These are phyloP conservation scores for Multifurca ochricompacta DNA, from an alignment of 768 basidiomycete species.

Conservation along the genomic window DNA sequence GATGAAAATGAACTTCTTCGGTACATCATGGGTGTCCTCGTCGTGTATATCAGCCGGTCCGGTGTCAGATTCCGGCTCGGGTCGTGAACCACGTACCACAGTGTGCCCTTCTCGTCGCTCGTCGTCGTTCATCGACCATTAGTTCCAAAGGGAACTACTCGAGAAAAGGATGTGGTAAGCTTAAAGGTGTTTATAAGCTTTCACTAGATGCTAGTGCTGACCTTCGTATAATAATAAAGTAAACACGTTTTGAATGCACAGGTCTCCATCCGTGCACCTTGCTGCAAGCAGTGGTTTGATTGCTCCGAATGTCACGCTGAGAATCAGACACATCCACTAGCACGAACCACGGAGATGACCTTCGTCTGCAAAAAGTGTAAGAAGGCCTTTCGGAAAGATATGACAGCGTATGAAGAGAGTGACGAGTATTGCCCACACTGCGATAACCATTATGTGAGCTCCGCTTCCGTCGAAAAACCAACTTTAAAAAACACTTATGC, in stretches of 20 bases:
- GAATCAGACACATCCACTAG: slow-evolving; percentile 60
- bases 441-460: slow-evolving; percentile 94
- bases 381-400: slow-evolving; percentile 96
- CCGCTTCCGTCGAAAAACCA: background rate
- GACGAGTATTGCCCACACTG: slow-evolving; percentile 98
- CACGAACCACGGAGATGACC: slow-evolving; percentile 74
- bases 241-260: slow-evolving; percentile 97
- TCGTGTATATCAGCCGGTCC: too few species aligned
- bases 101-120: too few species aligned
- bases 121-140: too few species aligned
- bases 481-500: too few species aligned
- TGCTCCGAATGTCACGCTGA: slow-evolving; percentile 95
- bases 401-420: slow-evolving; percentile 86
- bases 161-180: background rate
- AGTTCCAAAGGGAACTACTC: background rate
- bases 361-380: slow-evolving; percentile 87
- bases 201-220: background rate
- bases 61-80: too few species aligned
- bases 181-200: background rate
- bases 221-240: slow-evolving; percentile 33
- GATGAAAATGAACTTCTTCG: too few species aligned
- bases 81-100: too few species aligned
- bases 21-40: too few species aligned
- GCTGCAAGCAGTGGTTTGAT: slow-evolving; percentile 98
- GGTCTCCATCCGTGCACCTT: slow-evolving; percentile 92